Evolutionary conservation across 352 stramenopile species (phyloP).

Genomic region (Pythium vanterpoolii): DNA sequence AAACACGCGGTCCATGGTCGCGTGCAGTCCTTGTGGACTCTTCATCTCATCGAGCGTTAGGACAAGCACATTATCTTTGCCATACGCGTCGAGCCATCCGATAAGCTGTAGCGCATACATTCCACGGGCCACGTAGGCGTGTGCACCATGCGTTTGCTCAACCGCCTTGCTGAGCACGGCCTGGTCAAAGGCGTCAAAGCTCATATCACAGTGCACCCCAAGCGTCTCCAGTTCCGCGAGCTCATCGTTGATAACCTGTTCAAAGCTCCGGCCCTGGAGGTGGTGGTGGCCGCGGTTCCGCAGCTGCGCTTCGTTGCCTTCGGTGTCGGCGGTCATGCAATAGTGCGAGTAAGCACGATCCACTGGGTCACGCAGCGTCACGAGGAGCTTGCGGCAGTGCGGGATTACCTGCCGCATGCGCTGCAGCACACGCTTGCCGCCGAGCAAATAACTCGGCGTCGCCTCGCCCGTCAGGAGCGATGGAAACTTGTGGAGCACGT

Average conservation of each 20-base stretch:
- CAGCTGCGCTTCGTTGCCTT: slow-evolving; percentile 73
- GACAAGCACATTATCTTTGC: slow-evolving; percentile 88
- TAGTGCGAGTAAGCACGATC: slow-evolving; percentile 88
- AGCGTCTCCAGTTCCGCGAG: slow-evolving; percentile 54
- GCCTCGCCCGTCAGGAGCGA: slow-evolving; percentile 92
- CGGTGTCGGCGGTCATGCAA: slow-evolving; percentile 80
- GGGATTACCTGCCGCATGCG: slow-evolving; percentile 77
- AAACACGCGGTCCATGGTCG: slow-evolving; percentile 82
- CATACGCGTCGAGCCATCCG: slow-evolving; percentile 91
- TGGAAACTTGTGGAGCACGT: slow-evolving; percentile 82
- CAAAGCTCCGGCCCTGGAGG: slow-evolving; percentile 56
- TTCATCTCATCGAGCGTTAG: slow-evolving; percentile 94
- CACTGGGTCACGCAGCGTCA: slow-evolving; percentile 79
- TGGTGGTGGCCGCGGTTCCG: slow-evolving; percentile 75
- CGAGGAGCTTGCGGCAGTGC: slow-evolving; percentile 81
- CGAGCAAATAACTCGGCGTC: slow-evolving; percentile 91
- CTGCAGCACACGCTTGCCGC: slow-evolving; percentile 64
- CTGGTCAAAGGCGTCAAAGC: slow-evolving; percentile 63
- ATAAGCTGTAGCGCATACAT: slow-evolving; percentile 95
- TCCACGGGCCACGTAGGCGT: slow-evolving; percentile 83
- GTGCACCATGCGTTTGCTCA: slow-evolving; percentile 59
- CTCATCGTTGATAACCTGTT: slow-evolving; percentile 73
- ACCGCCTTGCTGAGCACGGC: slow-evolving; percentile 48
- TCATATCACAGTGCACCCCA: slow-evolving; percentile 73
- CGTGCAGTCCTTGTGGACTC: slow-evolving; percentile 52